Percentiles rank a stretch among this genome's conserved stretches.
phyloP scores from a whole-genome alignment of 2,329 filamentous ascomycete genomes.

The Penicillium sumatraense region DNA sequence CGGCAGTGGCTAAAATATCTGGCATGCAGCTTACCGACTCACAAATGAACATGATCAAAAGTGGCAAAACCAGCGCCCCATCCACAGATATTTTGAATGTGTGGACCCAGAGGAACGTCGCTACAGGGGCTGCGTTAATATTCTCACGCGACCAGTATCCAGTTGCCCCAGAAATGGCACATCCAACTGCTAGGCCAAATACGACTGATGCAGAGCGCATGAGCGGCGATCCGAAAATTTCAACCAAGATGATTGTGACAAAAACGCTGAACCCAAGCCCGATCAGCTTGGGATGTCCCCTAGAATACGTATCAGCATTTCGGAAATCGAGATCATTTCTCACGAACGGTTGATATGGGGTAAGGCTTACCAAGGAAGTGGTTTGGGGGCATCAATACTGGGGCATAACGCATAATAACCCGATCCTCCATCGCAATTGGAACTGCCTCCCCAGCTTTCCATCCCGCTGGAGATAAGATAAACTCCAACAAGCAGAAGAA shows the following conservation, averaged over 20 bases:
- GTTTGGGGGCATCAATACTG: slow-evolving; percentile 68
- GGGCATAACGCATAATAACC: slow-evolving; percentile 72
- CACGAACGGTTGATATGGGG: not conserved
- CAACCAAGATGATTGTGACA: slow-evolving; percentile 76
- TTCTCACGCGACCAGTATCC: slow-evolving; percentile 78
- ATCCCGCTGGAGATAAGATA: slow-evolving; percentile 73
- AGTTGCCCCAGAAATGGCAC: slow-evolving; percentile 76
- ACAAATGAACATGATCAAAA: slow-evolving; percentile 61
- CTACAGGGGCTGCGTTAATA: slow-evolving; percentile 70
- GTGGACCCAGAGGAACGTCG: slow-evolving; percentile 69
- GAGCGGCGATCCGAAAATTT: slow-evolving; percentile 79
- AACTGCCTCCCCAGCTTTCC: slow-evolving; percentile 72
- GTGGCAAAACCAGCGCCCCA: slow-evolving; percentile 64
- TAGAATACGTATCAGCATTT: not conserved
- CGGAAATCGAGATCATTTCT: not conserved
- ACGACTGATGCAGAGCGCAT: slow-evolving; percentile 83
- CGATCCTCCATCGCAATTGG: slow-evolving; percentile 54
- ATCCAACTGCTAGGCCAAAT: slow-evolving; percentile 73
- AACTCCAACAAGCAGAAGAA: slow-evolving; percentile 73
- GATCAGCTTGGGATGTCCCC: slow-evolving; percentile 74
- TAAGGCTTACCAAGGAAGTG: slow-evolving; percentile 65
- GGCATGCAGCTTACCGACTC: slow-evolving; percentile 73
- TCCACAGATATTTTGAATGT: slow-evolving; percentile 68
- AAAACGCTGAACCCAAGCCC: slow-evolving; percentile 82
- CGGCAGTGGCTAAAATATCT: slow-evolving; percentile 68